phyloP scores from a whole-genome alignment of 2,329 filamentous ascomycete genomes.

The Beauveria caledonica region DNA sequence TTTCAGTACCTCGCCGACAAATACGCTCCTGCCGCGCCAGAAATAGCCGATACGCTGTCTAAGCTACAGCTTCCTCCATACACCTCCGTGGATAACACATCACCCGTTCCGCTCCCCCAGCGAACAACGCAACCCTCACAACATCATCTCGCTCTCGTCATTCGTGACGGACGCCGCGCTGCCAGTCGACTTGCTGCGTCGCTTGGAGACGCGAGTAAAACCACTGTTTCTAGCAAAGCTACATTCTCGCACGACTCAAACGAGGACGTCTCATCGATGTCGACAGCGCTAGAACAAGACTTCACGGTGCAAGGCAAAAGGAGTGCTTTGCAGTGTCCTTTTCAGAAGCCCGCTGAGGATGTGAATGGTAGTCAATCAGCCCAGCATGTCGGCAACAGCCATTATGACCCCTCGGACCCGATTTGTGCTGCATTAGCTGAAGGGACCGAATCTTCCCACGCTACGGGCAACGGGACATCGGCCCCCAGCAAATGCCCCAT shows the following conservation, averaged over 20 bases:
- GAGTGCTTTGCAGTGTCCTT: conserved; percentile 74
- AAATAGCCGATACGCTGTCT: conserved; percentile 58
- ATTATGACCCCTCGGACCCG: conserved; percentile 47
- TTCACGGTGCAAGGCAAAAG: conserved; percentile 82
- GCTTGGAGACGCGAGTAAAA: conserved; percentile 42
- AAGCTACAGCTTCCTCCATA: conserved; percentile 58
- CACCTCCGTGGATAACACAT: conserved; percentile 38
- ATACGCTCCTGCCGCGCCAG: conserved; percentile 56
- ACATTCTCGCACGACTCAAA: conserved; percentile 36
- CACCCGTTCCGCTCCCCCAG: conserved; percentile 46
- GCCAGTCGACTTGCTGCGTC: conserved; percentile 42
- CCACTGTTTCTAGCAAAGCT: conserved; percentile 40
- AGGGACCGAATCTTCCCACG: conserved; percentile 40
- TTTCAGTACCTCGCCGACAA: conserved; percentile 59
- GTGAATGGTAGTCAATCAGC: conserved; percentile 20
- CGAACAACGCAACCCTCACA: conserved; percentile 32
- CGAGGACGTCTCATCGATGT: conserved; percentile 46
- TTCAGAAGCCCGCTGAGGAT: conserved; percentile 42
- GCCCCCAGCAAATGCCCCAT: conserved; percentile 71
- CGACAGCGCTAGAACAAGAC: conserved; percentile 71
- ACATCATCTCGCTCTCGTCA: conserved; percentile 54
- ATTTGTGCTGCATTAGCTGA: conserved; percentile 58
- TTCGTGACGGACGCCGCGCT: conserved; percentile 54
- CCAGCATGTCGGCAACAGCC: conserved; percentile 20
- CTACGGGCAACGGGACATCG: conserved; percentile 41